Evolutionary conservation across 2,329 filamentous ascomycete species (phyloP), one percentile per base, ranked within the genome.

Genomic region (Macroventuria anomochaeta): DNA sequence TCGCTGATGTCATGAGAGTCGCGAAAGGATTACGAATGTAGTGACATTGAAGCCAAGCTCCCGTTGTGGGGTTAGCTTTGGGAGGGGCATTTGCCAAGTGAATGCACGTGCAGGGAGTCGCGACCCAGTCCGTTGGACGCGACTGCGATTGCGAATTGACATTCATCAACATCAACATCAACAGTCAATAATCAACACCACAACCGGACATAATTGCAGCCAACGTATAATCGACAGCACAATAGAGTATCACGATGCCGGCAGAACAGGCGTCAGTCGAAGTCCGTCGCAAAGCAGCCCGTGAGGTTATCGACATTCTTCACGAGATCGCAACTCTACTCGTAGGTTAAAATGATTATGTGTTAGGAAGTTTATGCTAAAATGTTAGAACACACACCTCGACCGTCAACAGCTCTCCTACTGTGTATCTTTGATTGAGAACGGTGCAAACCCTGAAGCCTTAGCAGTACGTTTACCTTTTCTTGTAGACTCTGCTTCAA

Each of bases 391-490:
- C 77, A 96, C 93, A 58, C 86, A 96, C 61, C 86, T 99, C 38
- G 93, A 97, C 75, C 87, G 93, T 26, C 88, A 92, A 47, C 92
- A 93, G 17, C 81, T 99, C 15, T 96, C 93, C 3, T 90, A 97
- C 59, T 99, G 95, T 76, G 93, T 97, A 55, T 96, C 92, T 47
- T 84, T 99, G 75, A 96, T 99, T 65, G 95, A 99, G 77, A 96
- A 96, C 70, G 95, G 95, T 12, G 91, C 97, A 25, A 96, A 96
- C 71, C 95, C 95, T 0, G 93, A 97, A 74, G 95, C 93, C 1
- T 80, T 99, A 26, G 93, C 93, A 20, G 95, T 97, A 83, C 70
- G 91, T 79, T 58, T 26, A 29, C 39, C 10, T 23, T 40, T n/a
- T 29, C 10, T 18, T 5, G n/a, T 15, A 20, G 25, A 25, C 15